Evolutionary conservation across 805 yeast species (phyloP).

Genomic region (Saturnispora silvae): DNA sequence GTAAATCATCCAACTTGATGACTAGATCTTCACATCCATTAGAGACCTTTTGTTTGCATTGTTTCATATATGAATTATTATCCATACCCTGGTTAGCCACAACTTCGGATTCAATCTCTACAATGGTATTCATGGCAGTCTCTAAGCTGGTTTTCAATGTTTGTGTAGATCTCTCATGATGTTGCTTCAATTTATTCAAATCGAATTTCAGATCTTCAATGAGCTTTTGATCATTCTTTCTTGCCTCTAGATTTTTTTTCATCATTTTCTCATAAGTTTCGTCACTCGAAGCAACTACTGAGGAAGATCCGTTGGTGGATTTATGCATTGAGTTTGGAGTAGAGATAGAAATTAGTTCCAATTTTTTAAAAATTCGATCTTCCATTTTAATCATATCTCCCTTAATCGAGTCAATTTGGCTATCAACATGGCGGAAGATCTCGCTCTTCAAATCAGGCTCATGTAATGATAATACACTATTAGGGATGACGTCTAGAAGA

Average conservation of each 20-base stretch:
- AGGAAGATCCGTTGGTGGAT: background rate
- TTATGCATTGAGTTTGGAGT: background rate
- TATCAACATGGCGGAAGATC: constrained; percentile 20
- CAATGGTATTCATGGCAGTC: constrained; percentile 33
- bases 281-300: background rate
- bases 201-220: constrained; percentile 45
- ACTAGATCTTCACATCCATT: constrained; percentile 66
- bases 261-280: constrained; percentile 7
- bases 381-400: constrained; percentile 22
- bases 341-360: constrained; percentile 10
- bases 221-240: constrained; percentile 19
- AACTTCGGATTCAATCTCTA: constrained; percentile 5
- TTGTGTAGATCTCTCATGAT: constrained; percentile 36
- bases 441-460: constrained; percentile 29
- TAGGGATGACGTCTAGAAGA: constrained; percentile 47
- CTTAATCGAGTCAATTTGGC: constrained; percentile 20
- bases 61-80: constrained; percentile 50
- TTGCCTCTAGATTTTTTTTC: constrained; percentile 9
- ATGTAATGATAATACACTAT: constrained; percentile 48
- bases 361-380: constrained; percentile 18
- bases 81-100: constrained; percentile 19
- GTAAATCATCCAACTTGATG: constrained; percentile 79
- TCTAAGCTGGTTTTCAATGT: constrained; percentile 24
- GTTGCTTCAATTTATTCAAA: constrained; percentile 46
- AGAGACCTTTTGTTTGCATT: constrained; percentile 62